Conservation (phyloP, 352 stramenopile genomes). For the Aphanomyces astaci region DNA sequence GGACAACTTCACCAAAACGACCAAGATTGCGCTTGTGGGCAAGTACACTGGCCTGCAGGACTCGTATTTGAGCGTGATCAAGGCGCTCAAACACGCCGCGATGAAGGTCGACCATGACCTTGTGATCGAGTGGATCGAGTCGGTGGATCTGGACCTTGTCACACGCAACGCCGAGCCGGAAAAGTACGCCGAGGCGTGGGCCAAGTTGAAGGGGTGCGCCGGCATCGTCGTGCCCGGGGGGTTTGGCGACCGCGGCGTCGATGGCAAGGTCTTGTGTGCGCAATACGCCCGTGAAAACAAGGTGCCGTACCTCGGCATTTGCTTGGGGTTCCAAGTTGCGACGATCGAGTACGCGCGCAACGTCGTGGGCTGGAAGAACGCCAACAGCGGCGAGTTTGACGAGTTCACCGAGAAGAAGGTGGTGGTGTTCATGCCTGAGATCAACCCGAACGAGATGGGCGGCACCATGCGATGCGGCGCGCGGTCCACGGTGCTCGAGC, state of each 20-base stretch:
- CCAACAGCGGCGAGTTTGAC: slow-evolving; percentile 95
- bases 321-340: slow-evolving; percentile 91
- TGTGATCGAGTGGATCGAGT: slow-evolving; percentile 98
- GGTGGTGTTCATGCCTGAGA: slow-evolving; percentile 99
- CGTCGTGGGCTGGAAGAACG: slow-evolving; percentile 86
- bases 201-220: slow-evolving; percentile 86
- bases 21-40: slow-evolving; percentile 97
- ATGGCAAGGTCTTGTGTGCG: slow-evolving; percentile 96
- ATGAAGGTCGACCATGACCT: slow-evolving; percentile 92
- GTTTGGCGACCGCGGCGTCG: slow-evolving; percentile 96
- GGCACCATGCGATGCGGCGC: slow-evolving; percentile 99
- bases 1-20: slow-evolving; percentile 84
- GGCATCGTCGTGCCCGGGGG: slow-evolving; percentile 97
- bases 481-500: slow-evolving; percentile 90
- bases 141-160: slow-evolving; percentile 88
- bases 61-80: slow-evolving; percentile 98
- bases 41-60: slow-evolving; percentile 99
- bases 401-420: slow-evolving; percentile 84
- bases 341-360: slow-evolving; percentile 97
- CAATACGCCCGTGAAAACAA: slow-evolving; percentile 94
- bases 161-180: slow-evolving; percentile 62
- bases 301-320: slow-evolving; percentile 97
- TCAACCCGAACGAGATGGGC: slow-evolving; percentile 96
- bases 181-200: slow-evolving; percentile 84
- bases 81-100: slow-evolving; percentile 91